Evolutionary conservation across 2,329 filamentous ascomycete genomes (phyloP), one percentile per base, ranked within the genome.

Genomic region (Magnaporthiopsis poae): DNA sequence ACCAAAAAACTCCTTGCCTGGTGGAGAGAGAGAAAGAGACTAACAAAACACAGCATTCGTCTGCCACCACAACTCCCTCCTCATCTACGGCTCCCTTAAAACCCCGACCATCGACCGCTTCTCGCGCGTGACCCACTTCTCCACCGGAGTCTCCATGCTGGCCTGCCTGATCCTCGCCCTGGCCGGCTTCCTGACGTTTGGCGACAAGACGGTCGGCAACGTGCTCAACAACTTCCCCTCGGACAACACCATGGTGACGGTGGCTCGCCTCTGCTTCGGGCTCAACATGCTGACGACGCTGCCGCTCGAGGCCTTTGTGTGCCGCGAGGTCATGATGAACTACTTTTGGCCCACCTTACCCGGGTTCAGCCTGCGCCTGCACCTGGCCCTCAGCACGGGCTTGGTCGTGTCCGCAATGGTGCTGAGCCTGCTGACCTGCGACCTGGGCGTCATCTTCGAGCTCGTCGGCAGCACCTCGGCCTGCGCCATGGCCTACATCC

Each of bases 211-310:
- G 4, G 82, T 92, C 71, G 95, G 95, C 74, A 99, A 99, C 76
- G 92, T 99, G 65, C 87, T 99, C 72, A 99, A 99, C 82, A 99
- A 99, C 80, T 98, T 99, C 74, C 90, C 93, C 1, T 82, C 88
- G 27, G 88, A 96, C 78, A 98, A 96, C 77, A 83, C 89, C 71
- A 89, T 98, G 86, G 92, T 98, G 74, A 98, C 97, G 77, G 84
- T 99, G 67, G 95, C 95, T 29, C 89, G 95, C 65, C 84, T 99
- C 64, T 97, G 92, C 79, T 98, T 99, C 75, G 95, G 95, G 1
- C 85, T 99, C 71, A 99, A 99, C 82, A 99, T 99, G 95, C 87
- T 99, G 73, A 97, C 95, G 18, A 98, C 95, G 1, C 82, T 99
- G 52, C 95, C 95, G 0, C 88, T 99, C 68, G 95, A 99, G 81